These are phyloP conservation scores for Sporobolus alterniflorus DNA, from an alignment of 202 grass and related monocot genomes.

Conservation along the genomic window DNA sequence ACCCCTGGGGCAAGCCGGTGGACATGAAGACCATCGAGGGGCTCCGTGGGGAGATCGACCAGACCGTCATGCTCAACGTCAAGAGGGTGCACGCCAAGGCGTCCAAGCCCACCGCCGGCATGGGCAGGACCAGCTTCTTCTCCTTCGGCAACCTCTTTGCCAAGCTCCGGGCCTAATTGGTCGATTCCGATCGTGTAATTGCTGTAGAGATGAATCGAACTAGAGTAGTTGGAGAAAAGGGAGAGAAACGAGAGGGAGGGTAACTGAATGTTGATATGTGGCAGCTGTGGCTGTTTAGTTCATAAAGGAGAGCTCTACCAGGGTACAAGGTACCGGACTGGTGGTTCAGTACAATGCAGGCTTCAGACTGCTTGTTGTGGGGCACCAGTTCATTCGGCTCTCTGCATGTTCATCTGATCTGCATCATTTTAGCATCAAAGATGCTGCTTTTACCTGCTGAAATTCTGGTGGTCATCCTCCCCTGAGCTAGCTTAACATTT, in stretches of 20 bases:
- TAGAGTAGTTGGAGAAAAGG: slow-evolving; percentile 19
- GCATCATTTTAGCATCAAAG: not conserved
- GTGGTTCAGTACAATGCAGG: slow-evolving; percentile 30
- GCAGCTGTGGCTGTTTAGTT: slow-evolving; percentile 29
- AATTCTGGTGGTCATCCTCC: not conserved
- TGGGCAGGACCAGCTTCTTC: slow-evolving; percentile 68
- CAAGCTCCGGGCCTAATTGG: slow-evolving; percentile 58
- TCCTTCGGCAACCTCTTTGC: slow-evolving; percentile 87
- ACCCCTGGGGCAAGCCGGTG: slow-evolving; percentile 74
- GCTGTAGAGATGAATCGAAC: not conserved
- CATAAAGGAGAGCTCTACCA: slow-evolving; percentile 38
- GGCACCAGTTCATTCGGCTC: not conserved
- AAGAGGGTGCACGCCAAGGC: slow-evolving; percentile 62
- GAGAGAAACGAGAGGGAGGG: not conserved
- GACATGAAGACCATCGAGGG: slow-evolving; percentile 80
- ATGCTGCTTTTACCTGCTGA: not conserved
- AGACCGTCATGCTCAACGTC: slow-evolving; percentile 90
- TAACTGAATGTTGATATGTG: slow-evolving; percentile 7
- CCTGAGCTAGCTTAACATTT: slow-evolving; percentile 1
- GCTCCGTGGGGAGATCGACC: slow-evolving; percentile 71
- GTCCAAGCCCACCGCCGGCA: not conserved
- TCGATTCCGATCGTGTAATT: not conserved
- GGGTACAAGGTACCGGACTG: slow-evolving; percentile 26
- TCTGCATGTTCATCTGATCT: not conserved
- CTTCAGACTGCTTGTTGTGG: slow-evolving; percentile 27